A percentile compares a stretch with the other conserved stretches of the same genome.
These are phyloP conservation scores for Kalmusia sp. DNA, from an alignment of 2,329 filamentous ascomycete species.

Conservation along the genomic window DNA sequence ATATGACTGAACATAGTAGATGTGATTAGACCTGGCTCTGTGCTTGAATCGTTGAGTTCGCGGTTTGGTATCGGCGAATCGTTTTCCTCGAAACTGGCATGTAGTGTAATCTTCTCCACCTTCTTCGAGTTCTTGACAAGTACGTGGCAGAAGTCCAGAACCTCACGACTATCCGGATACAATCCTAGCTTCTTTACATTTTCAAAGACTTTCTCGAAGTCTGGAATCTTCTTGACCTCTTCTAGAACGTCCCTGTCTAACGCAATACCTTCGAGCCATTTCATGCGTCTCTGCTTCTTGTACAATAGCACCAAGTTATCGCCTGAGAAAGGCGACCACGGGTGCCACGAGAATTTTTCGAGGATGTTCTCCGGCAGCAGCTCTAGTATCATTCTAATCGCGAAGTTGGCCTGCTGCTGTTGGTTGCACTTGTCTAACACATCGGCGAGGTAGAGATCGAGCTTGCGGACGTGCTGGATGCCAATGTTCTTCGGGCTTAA, in stretches of 20 bases:
- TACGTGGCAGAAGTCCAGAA: conserved; percentile 52
- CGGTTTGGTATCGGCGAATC: conserved; percentile 43
- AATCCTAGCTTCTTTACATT: conserved; percentile 54
- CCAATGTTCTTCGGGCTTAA: conserved; percentile 57
- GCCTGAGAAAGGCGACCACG: conserved; percentile 55
- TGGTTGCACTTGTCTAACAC: conserved; percentile 53
- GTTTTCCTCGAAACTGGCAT: conserved; percentile 54
- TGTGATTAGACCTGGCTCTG: conserved; percentile 54
- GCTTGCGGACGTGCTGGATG: conserved; percentile 53
- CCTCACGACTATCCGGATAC: conserved; percentile 55
- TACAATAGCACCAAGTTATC: conserved; percentile 58
- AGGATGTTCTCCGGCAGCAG: conserved; percentile 57
- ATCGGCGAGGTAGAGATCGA: conserved; percentile 56
- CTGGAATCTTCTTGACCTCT: conserved; percentile 51
- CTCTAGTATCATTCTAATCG: conserved; percentile 57
- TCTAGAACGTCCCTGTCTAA: conserved; percentile 51
- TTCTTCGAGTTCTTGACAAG: conserved; percentile 50
- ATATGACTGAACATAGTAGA: conserved; percentile 56
- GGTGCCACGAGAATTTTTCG: conserved; percentile 59
- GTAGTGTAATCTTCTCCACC: conserved; percentile 56
- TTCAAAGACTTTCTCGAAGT: conserved; percentile 50
- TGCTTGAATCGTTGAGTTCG: conserved; percentile 56
- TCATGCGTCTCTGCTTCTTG: conserved; percentile 57
- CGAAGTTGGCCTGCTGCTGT: conserved; percentile 55
- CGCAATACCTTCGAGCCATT: conserved; percentile 57